phyloP scores from a whole-genome alignment of 306 rosid genomes.

The Cicer chorassanicum region DNA sequence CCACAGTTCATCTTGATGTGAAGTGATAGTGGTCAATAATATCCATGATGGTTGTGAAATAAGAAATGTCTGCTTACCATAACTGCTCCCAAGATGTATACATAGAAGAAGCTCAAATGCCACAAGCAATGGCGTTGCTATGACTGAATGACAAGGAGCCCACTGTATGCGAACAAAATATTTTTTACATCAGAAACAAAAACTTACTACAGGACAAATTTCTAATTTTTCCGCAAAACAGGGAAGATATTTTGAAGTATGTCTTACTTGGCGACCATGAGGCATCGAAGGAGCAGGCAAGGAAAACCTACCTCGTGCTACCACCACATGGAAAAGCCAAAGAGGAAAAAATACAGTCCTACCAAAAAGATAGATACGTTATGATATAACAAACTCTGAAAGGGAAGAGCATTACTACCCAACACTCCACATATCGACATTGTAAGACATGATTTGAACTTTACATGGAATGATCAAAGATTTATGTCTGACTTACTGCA shows the following conservation, averaged over 20 bases:
- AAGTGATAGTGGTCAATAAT: slow-evolving; percentile 11
- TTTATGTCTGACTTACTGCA: slow-evolving; percentile 32
- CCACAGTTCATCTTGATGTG: slow-evolving; percentile 22
- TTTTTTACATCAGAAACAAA: slow-evolving; percentile 36
- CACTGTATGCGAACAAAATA: slow-evolving; percentile 64
- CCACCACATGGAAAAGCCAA: slow-evolving; percentile 81
- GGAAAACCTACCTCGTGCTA: slow-evolving; percentile 89
- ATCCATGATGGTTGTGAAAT: slow-evolving; percentile 20
- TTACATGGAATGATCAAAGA: slow-evolving; percentile 31
- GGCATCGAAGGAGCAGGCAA: slow-evolving; percentile 90
- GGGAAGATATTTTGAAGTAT: slow-evolving; percentile 39
- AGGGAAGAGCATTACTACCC: slow-evolving; percentile 6
- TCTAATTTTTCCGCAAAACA: slow-evolving; percentile 23
- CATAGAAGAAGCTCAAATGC: slow-evolving; percentile 94
- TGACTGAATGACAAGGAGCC: slow-evolving; percentile 93
- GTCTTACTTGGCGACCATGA: slow-evolving; percentile 79
- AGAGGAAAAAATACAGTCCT: slow-evolving; percentile 76
- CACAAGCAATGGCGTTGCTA: slow-evolving; percentile 83
- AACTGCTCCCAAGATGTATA: slow-evolving; percentile 65
- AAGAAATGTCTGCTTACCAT: slow-evolving; percentile 59
- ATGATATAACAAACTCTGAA: slow-evolving; percentile 13
- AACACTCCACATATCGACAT: slow-evolving; percentile 20
- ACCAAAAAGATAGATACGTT: slow-evolving; percentile 44
- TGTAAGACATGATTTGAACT: slow-evolving; percentile 6
- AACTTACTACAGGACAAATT: slow-evolving; percentile 27